phyloP scores from a whole-genome alignment of 2,329 filamentous ascomycete species.

The Mycosphaerella sp. region DNA sequence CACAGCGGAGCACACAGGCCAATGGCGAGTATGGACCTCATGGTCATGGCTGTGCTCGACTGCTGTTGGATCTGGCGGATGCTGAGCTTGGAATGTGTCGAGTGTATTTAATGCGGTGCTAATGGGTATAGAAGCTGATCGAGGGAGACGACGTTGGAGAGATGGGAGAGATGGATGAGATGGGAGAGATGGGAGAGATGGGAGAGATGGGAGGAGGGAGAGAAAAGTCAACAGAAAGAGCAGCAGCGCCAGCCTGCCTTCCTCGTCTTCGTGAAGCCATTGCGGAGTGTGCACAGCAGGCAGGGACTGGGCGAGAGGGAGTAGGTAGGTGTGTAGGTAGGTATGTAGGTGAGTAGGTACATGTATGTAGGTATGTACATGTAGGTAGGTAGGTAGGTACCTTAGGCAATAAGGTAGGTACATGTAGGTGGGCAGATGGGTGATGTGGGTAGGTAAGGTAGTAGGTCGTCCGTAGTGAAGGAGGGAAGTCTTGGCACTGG shows the following conservation, averaged over 20 bases:
- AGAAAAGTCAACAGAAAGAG: background rate
- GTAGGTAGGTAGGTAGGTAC: no score
- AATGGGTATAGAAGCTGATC: background rate
- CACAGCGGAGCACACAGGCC: background rate
- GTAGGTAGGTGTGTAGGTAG: no score
- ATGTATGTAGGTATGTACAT: background rate
- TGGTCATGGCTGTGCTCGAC: background rate
- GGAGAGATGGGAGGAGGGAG: background rate
- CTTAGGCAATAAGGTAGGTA: no score
- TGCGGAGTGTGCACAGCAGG: no score
- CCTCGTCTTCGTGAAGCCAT: no score
- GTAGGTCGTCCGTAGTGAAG: no score
- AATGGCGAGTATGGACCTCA: background rate
- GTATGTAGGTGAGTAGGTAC: no score
- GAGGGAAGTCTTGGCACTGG: background rate
- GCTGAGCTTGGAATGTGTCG: background rate
- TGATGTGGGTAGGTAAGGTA: no score
- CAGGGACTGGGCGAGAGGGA: no score
- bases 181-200: conserved; percentile 1
- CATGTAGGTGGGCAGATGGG: no score
- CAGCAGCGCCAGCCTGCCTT: background rate
- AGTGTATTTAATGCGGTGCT: conserved; percentile 1
- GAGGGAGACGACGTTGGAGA: background rate
- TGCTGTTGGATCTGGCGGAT: background rate
- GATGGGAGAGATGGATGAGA: conserved; percentile 1